phyloP scores from a whole-genome alignment of 768 basidiomycete genomes.

The Termitomyces sp. region DNA sequence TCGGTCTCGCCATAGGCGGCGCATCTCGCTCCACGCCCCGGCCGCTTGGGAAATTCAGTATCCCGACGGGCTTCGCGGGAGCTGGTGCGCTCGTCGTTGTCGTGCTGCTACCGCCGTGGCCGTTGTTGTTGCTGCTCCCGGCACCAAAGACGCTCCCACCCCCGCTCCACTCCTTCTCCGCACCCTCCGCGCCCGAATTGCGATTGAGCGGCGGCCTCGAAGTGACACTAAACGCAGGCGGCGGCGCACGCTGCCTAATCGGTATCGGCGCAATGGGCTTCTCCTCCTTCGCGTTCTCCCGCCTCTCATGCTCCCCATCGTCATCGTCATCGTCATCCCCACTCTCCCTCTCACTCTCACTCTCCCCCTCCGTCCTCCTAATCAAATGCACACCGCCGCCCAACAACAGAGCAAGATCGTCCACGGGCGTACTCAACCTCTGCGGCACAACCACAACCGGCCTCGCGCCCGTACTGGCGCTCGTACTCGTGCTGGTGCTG shows the following conservation, averaged over 20 bases:
- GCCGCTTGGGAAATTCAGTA: slow-evolving; percentile 2
- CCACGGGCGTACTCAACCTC: slow-evolving; percentile 29
- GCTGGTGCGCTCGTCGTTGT: slow-evolving; percentile 10
- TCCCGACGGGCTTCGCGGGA: neutral
- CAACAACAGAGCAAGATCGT: slow-evolving; percentile 35
- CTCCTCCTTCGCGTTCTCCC: slow-evolving; percentile 7
- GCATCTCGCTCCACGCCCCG: neutral
- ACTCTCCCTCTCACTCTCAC: slow-evolving; percentile 21
- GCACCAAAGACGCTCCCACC: neutral
- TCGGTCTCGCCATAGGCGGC: slow-evolving; percentile 17
- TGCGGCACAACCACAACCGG: neutral
- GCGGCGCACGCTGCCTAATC: slow-evolving; percentile 50
- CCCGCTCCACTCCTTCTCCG: neutral
- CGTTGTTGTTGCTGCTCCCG: too few relatives aligned
- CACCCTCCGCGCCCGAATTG: neutral
- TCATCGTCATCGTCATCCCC: slow-evolving; percentile 16
- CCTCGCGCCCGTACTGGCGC: neutral
- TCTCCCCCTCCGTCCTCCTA: slow-evolving; percentile 23
- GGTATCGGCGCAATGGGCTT: slow-evolving; percentile 47
- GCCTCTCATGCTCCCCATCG: slow-evolving; percentile 14
- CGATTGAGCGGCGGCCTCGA: slow-evolving; percentile 44
- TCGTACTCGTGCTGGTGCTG: neutral
- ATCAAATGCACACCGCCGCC: slow-evolving; percentile 39
- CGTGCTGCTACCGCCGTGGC: neutral
- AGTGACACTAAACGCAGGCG: slow-evolving; percentile 56